These are phyloP conservation scores for Oryza glaberrima DNA, from an alignment of 176 grass and related monocot species.

Conservation along the genomic window DNA sequence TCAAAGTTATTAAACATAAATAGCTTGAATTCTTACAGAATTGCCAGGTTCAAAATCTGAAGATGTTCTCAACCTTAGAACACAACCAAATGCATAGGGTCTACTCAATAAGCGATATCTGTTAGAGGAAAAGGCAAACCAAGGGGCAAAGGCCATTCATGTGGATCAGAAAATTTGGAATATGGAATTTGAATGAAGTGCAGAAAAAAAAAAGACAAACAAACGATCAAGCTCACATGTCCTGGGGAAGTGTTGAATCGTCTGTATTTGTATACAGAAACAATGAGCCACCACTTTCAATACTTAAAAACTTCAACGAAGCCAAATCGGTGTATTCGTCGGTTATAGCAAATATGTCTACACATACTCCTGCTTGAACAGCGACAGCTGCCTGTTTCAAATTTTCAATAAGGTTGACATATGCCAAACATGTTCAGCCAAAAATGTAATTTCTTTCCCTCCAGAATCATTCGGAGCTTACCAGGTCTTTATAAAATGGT, in stretches of 20 bases:
- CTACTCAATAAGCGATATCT: constrained; percentile 94
- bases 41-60: constrained; percentile 80
- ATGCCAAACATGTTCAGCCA: background rate
- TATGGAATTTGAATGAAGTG: constrained; percentile 28
- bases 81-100: constrained; percentile 98
- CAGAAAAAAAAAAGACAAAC: background rate
- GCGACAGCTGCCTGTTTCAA: constrained; percentile 87
- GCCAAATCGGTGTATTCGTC: constrained; percentile 98
- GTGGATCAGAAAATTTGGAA: constrained; percentile 2
- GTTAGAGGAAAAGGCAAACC: constrained; percentile 24
- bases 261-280: constrained; percentile 87
- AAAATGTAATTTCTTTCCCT: constrained; percentile 8
- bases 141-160: constrained; percentile 13
- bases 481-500: constrained; percentile 94
- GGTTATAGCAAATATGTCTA: constrained; percentile 93
- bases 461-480: constrained; percentile 48
- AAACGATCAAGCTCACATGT: constrained; percentile 73
- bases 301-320: constrained; percentile 94
- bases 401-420: constrained; percentile 36
- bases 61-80: constrained; percentile 93
- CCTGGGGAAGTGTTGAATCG: constrained; percentile 94
- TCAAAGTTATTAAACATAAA: constrained; percentile 31
- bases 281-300: constrained; percentile 94
- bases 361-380: constrained; percentile 92
- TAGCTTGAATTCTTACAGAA: constrained; percentile 67